These are phyloP conservation scores for Talinum fruticosum DNA, from an alignment of 148 eudicot genomes.

Conservation along the genomic window DNA sequence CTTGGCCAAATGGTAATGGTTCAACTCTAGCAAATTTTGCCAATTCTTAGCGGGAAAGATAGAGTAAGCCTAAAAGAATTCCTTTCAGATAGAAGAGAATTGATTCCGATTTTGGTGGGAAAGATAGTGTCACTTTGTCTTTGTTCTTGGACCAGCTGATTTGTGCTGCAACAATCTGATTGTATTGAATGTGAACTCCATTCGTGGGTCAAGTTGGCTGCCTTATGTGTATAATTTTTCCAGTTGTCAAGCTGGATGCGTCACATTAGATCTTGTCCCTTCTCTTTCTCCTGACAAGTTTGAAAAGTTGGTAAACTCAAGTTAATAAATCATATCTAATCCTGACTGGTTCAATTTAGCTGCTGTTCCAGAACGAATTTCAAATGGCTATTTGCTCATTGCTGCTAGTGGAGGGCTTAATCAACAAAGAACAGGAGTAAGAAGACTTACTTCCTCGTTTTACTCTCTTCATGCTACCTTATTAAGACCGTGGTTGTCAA, in stretches of 20 bases:
- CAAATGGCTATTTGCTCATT: constrained; percentile 90
- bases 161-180: not conserved
- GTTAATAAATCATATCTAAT: constrained; percentile 2
- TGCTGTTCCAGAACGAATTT: constrained; percentile 53
- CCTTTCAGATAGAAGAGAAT: too few relatives aligned
- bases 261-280: not conserved
- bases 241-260: not conserved
- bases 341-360: constrained; percentile 44
- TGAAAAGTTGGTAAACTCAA: not conserved
- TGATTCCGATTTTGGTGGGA: not conserved
- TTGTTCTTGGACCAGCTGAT: constrained; percentile 1
- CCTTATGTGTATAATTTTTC: not conserved
- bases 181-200: not conserved
- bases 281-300: not conserved
- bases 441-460: constrained; percentile 28
- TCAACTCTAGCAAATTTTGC: not conserved
- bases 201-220: not conserved
- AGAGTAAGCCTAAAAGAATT: not conserved
- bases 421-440: constrained; percentile 97
- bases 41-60: not conserved
- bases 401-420: constrained; percentile 97
- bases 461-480: not conserved
- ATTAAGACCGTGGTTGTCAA: not conserved
- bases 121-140: not conserved
- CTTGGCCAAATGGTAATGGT: too few relatives aligned